phyloP scores from a whole-genome alignment of 2,329 filamentous ascomycete genomes.

The Fusarium nurragi region DNA sequence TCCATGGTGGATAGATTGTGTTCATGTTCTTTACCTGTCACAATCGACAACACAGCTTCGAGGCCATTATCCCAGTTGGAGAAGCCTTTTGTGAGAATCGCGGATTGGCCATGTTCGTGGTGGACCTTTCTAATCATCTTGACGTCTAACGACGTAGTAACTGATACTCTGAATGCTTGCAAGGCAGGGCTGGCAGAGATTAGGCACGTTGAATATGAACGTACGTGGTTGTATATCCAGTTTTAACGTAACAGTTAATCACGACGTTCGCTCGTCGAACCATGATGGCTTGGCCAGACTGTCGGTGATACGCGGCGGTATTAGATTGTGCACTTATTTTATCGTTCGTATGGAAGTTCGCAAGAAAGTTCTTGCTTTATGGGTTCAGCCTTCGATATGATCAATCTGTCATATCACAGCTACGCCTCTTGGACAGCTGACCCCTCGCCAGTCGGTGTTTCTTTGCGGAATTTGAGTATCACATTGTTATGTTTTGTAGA shows the following conservation, averaged over 20 bases:
- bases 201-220: conserved; percentile 1
- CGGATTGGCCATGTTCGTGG: conserved; percentile 6
- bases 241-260: background rate
- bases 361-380: conserved; percentile 34
- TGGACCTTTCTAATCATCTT: conserved; percentile 4
- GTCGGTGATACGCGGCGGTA: background rate
- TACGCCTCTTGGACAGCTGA: background rate
- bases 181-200: conserved; percentile 8
- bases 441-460: conserved; percentile 9
- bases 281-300: conserved; percentile 1
- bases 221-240: background rate
- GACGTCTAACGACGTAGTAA: background rate
- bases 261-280: background rate
- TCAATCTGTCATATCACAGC: conserved; percentile 1
- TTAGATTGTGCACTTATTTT: conserved; percentile 17
- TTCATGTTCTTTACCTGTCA: conserved; percentile 25
- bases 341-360: conserved; percentile 7
- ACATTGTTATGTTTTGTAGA: background rate
- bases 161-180: conserved; percentile 1
- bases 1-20: conserved; percentile 9
- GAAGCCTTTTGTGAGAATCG: conserved; percentile 27
- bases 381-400: conserved; percentile 4
- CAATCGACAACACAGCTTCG: conserved; percentile 10
- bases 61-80: background rate
- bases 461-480: conserved; percentile 5